Conservation (phyloP, 345 rosid species). For the Bruguiera parviflora region DNA sequence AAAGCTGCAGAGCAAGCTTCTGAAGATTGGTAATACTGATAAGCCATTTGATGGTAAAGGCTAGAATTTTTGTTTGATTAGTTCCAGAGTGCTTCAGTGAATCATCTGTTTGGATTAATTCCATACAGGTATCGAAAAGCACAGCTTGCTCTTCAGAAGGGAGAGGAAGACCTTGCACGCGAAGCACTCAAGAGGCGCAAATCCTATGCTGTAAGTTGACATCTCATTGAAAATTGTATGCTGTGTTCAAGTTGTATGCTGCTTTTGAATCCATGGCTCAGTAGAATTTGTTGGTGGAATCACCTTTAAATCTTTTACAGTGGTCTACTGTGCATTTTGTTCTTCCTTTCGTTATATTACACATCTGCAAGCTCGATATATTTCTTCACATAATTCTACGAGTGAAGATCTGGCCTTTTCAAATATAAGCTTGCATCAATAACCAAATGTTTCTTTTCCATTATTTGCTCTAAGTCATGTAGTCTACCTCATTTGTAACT, state of each 20-base stretch:
- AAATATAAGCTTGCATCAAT: neutral
- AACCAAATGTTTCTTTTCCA: neutral
- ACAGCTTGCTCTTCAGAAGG: conserved; percentile 72
- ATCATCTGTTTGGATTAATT: neutral
- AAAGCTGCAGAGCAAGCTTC: conserved; percentile 70
- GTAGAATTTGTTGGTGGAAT: neutral
- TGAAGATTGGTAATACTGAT: conserved; percentile 54
- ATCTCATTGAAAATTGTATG: neutral
- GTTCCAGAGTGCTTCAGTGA: neutral
- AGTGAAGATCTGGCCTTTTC: neutral
- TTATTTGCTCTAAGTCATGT: neutral
- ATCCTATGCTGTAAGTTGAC: conserved; percentile 56
- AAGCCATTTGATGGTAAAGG: too few relatives aligned
- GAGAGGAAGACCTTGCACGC: conserved; percentile 85
- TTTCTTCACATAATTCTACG: neutral
- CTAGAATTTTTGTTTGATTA: too few relatives aligned
- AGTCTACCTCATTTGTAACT: neutral
- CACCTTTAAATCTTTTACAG: neutral
- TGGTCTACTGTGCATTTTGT: neutral
- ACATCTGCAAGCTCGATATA: neutral
- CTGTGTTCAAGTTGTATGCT: neutral
- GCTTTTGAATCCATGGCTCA: neutral
- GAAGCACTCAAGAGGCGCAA: conserved; percentile 84
- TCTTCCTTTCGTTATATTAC: neutral
- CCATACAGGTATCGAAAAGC: conserved; percentile 66